A percentile compares a stretch with the other conserved stretches of the same genome.
phyloP scores from a whole-genome alignment of 306 rosid species.

The Fagus sylvatica region DNA sequence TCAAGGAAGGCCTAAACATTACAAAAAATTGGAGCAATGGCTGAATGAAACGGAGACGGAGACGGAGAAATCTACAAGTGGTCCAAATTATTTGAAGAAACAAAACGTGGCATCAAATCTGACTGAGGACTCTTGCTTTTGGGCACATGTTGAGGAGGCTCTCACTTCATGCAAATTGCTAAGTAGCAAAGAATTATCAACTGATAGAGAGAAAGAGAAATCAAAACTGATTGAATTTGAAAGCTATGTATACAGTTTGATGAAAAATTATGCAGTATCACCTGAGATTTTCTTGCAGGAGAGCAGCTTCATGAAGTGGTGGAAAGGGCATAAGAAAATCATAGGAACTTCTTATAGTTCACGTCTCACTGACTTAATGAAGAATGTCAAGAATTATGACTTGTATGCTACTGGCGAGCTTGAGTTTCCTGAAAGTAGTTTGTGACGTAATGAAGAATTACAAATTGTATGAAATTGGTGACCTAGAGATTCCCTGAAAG shows the following conservation, averaged over 20 bases:
- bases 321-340: constrained; percentile 36
- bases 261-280: constrained; percentile 44
- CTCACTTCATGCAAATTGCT: constrained; percentile 24
- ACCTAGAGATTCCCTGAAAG: neutral
- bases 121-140: constrained; percentile 71
- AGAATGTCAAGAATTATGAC: constrained; percentile 15
- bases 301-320: constrained; percentile 75
- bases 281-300: constrained; percentile 58
- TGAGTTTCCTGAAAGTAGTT: neutral
- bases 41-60: neutral
- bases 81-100: neutral
- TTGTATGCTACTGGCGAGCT: constrained; percentile 22
- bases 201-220: neutral
- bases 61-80: neutral
- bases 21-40: constrained; percentile 47
- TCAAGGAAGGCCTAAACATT: constrained; percentile 39
- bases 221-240: constrained; percentile 42
- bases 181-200: neutral
- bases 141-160: constrained; percentile 76
- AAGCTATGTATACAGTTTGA: constrained; percentile 33
- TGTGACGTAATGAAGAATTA: constrained; percentile 7
- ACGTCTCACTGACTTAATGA: constrained; percentile 38
- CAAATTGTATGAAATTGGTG: constrained; percentile 14
- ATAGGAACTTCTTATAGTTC: constrained; percentile 16
- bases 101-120: constrained; percentile 33